Evolutionary conservation across 169 alveolate species (phyloP), one percentile per base, ranked within the genome.

Genomic region (Babesia bovis): DNA sequence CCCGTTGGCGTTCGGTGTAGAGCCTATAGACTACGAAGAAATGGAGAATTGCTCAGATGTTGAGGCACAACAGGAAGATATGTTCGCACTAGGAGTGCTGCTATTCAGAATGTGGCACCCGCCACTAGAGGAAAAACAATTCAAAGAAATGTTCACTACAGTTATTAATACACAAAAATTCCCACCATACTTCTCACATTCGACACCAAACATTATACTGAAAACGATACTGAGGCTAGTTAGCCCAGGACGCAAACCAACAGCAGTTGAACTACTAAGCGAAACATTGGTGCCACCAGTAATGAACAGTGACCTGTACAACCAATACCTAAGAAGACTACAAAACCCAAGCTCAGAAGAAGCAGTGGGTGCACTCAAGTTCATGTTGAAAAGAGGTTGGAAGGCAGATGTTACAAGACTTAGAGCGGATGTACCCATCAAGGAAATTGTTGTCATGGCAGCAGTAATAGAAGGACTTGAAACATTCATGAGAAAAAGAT

Each of bases 91-190:
- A 26, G 86, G 82, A 10, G 35, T 78, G 38, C 28, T 78, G 25
- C 53, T 78, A 6, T 78, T 78, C 68, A 59, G 70, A 10, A 78
- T 78, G 86, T 78, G 86, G 86, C 86, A 78, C 42, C 86, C 86
- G 36, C 86, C 86, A 15, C 21, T 59, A 17, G 86, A 78, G 44
- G 86, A 78, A 23, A 40, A 47, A 23, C 35, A 23, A 4, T 51
- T 50, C 44, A 60, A 60, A 44, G 86, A 78, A 19, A 15, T 78
- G 13, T 36, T 78, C 21, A 26, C 57, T 4, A 57, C 26, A 33
- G 59, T 78, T 12, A 35, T 67, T 5, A n/a, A 38, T 26, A 40
- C 73, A 1, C 65, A 63, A 21, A 66, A 32, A 26, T 78, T 78
- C 75, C 86, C 86, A 10, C 59, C 66, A 25, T 78, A 78, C 75